Base-by-base conservation (phyloP, 2,329 filamentous ascomycete genomes). In the Tolypocladium pustulatum region DNA sequence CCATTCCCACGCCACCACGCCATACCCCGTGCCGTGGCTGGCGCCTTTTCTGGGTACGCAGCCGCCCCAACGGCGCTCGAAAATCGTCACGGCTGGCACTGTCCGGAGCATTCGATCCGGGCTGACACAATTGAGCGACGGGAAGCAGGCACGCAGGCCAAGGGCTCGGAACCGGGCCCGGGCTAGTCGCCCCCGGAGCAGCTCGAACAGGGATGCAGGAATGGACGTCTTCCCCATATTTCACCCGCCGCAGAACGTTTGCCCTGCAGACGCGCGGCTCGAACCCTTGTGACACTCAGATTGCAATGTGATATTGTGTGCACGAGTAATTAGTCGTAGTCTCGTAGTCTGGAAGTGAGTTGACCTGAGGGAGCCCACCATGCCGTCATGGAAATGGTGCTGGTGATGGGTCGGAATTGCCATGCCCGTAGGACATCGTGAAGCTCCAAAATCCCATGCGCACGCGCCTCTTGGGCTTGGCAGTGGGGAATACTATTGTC, bases 361-460 rank as follows among this genome's bases (percentile, higher is more conserved):
- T 10, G 46, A n/a, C 10, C 12, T 32, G 27, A 17, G 9, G 2
- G 46, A 51, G 46, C 27, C 27, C 15, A 32, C 27, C 25, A 17
- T 32, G n/a, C 46, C 46, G 46, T 32, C 0, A 25, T 30, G 6
- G 46, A 20, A 9, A n/a, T 27, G 25, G 43, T 20, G 27, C 25
- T 32, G 27, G 27, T 32, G 46, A 52, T 25, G 22, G 4, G 9
- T 17, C 12, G 57, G 13, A 54, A 55, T 57, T 55, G 15, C 58
- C 55, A 60, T 57, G 20, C 36, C 32, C 20, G 5, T 6, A 13
- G 40, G 22, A n/a, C 53, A 60, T 55, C 34, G 58, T 34, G 55
- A 60, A 60, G 32, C 51, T 55, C 55, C 49, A 55, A 36, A 58
- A 60, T 55, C 43, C 58, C 58, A 57, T 57, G 32, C 38, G n/a